A percentile compares a stretch with the other conserved stretches of the same genome.
Conservation (phyloP, 2,329 filamentous ascomycete genomes). For the Pestalotiopsis sp. region DNA sequence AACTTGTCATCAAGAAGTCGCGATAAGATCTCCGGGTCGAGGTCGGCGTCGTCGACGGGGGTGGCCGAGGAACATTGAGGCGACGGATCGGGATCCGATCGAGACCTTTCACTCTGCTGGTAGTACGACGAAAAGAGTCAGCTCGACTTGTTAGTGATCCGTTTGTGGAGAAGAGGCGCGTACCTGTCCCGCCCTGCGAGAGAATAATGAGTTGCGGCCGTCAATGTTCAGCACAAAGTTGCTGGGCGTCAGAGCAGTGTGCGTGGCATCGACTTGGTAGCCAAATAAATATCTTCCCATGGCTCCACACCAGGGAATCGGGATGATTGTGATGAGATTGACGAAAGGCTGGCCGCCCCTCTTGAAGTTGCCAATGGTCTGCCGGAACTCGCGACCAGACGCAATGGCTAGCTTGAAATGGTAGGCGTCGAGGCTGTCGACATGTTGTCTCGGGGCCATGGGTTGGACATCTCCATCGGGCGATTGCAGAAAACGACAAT, state of each 20-base stretch:
- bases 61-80: background rate
- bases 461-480: constrained; percentile 78
- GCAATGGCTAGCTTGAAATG: constrained; percentile 78
- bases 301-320: constrained; percentile 71
- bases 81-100: background rate
- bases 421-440: constrained; percentile 77
- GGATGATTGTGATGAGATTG: constrained; percentile 90
- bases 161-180: constrained; percentile 74
- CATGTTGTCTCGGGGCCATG: constrained; percentile 75
- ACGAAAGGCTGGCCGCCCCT: constrained; percentile 91
- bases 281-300: constrained; percentile 81
- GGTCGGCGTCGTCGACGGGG: background rate
- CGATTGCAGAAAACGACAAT: constrained; percentile 89
- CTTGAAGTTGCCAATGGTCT: constrained; percentile 87
- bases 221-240: background rate
- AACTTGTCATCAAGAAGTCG: background rate
- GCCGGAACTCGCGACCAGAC: constrained; percentile 73
- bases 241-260: background rate
- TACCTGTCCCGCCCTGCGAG: background rate
- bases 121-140: background rate
- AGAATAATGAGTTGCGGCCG: background rate
- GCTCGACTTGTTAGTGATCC: constrained; percentile 32
- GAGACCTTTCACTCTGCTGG: background rate
- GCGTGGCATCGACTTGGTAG: constrained; percentile 78
- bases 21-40: background rate